Evolutionary conservation across 228 moss, liverwort and hornwort species (phyloP).

Genomic region (Sphagnum magellanicum): DNA sequence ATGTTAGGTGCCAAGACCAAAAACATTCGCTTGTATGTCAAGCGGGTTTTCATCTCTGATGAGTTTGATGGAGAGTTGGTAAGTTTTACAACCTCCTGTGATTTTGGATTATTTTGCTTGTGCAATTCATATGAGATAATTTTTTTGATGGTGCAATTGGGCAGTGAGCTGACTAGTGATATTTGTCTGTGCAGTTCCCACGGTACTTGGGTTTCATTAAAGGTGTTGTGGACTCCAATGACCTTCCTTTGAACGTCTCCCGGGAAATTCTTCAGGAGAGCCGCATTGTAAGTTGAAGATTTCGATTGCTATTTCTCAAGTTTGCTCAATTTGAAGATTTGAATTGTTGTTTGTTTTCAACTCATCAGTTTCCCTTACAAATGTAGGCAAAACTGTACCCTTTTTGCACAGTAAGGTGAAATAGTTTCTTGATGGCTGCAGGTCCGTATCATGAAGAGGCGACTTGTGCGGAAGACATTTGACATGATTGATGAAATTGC

Average conservation of each 20-base stretch:
- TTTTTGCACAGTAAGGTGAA: too few relatives aligned
- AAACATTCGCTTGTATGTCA: conserved; percentile 87
- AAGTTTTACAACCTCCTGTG: neutral
- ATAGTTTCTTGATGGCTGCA: conserved; percentile 17
- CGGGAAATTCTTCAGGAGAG: conserved; percentile 94
- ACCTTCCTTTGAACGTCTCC: conserved; percentile 92
- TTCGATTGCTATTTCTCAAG: neutral
- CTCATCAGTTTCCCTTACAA: too few relatives aligned
- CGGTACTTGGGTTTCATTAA: conserved; percentile 86
- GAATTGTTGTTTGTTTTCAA: neutral
- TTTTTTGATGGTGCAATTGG: too few relatives aligned
- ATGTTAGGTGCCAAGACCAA: conserved; percentile 62
- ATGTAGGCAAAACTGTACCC: too few relatives aligned
- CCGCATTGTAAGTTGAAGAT: conserved; percentile 66
- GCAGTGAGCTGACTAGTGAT: neutral
- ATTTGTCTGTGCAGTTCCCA: conserved; percentile 59
- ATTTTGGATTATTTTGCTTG: too few relatives aligned
- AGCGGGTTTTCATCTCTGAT: conserved; percentile 96
- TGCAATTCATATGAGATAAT: too few relatives aligned
- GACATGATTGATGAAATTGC: conserved; percentile 90
- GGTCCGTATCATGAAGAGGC: conserved; percentile 95
- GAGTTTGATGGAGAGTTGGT: conserved; percentile 97
- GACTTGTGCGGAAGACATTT: conserved; percentile 88
- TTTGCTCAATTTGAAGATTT: neutral
- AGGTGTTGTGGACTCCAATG: conserved; percentile 96